Base-by-base conservation (phyloP, 2,329 filamentous ascomycete species). In the Simplicillium sp. region DNA sequence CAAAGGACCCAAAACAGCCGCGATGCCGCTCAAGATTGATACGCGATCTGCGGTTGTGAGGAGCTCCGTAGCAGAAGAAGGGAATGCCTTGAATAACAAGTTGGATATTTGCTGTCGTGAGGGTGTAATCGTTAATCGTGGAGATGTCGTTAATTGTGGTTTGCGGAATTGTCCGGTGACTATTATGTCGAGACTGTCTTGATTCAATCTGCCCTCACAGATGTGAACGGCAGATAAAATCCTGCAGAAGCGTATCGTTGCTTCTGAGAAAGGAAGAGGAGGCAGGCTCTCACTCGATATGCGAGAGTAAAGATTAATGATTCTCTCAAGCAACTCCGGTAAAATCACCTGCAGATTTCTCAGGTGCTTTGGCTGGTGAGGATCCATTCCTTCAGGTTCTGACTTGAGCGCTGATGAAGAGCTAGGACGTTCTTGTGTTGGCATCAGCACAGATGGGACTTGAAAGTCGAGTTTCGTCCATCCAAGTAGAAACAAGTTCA, bases 391-490 rank as follows among this genome's bases (percentile, higher is more conserved):
- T 17, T 59, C 58, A 54, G 44, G 51, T 29, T 61, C 50, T 29
- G 47, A 32, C 44, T 56, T 51, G 31, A 47, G 15, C 29, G 42
- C 33, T 20, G 48, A 44, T 44, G 62, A 67, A 44, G 56, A 67
- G 45, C 47, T 62, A 33, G 55, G 55, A 9, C 60, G 60, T 16
- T 78, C 75, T 17, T 65, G 75, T 48, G 57, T 66, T 42, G 62
- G 69, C 49, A 63, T 66, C 46, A 77, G 75, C 13, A 82, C 60
- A 9, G 66, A 59, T 2, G 78, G 78, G n/a, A 92, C 74, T 52
- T 82, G 75, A 52, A 97, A 97, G 54, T 92, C 84, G 52, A 90
- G 70, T 4, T 82, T 84, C 29, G 82, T 77, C 85, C 88, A 95
- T 25, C 81, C 84, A 46, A 94, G 78, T 52, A 97, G 75, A 33